Percentiles rank a stretch among this genome's conserved stretches.
These are phyloP conservation scores for Chrysochromulina tobinii DNA, from an alignment of 78 protist genomes.

Conservation along the genomic window DNA sequence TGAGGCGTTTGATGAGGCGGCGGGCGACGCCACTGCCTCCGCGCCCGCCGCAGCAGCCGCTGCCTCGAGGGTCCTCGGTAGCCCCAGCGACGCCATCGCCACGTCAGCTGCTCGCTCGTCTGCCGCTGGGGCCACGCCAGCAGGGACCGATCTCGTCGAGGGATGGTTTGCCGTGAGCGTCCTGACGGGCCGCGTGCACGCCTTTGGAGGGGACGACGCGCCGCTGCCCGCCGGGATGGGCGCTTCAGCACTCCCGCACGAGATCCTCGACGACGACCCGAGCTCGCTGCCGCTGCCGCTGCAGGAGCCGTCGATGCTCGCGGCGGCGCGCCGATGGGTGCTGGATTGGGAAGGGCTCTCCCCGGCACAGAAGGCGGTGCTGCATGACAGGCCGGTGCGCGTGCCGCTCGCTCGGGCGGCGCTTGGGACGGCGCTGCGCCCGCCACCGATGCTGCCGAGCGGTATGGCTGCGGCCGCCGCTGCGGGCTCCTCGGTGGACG, in stretches of 20 bases:
- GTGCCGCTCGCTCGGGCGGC: background rate
- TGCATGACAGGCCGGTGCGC: background rate
- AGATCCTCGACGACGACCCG: background rate
- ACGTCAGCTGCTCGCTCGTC: too few species aligned
- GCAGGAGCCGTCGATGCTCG: background rate
- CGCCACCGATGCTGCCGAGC: too few species aligned
- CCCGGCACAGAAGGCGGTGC: background rate
- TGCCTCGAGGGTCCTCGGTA: too few species aligned
- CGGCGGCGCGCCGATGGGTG: background rate
- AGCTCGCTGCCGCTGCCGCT: background rate
- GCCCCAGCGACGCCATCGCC: too few species aligned
- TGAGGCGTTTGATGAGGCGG: background rate
- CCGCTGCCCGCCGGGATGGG: background rate
- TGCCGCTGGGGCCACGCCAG: too few species aligned
- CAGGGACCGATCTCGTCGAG: too few species aligned
- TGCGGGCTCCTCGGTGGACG: too few species aligned
- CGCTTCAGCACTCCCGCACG: background rate
- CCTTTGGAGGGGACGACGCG: background rate
- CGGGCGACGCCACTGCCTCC: background rate
- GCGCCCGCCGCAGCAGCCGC: background rate
- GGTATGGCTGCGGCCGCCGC: too few species aligned
- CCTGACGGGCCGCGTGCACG: constrained; percentile 4
- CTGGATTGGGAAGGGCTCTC: background rate
- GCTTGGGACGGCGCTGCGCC: too few species aligned
- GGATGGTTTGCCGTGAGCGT: background rate